These are phyloP conservation scores for Fragosphaeria purpurea DNA, from an alignment of 2,329 filamentous ascomycete genomes.

Conservation along the genomic window DNA sequence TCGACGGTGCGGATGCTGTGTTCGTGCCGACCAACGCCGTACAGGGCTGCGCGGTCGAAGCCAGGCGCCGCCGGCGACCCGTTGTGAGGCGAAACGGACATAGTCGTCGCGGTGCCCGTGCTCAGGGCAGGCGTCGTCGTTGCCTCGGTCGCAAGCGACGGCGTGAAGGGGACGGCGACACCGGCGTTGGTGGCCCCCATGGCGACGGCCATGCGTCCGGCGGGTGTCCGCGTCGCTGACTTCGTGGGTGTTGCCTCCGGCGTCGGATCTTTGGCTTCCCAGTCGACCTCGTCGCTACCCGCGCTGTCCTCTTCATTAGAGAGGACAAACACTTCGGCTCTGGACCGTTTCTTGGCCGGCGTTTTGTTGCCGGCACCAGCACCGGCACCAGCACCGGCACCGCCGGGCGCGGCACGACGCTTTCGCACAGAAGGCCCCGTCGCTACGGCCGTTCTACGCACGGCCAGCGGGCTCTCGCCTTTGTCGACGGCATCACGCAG, in stretches of 20 bases:
- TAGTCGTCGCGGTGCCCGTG: conserved; percentile 3
- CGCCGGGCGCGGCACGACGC: conserved; percentile 7
- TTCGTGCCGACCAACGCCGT: conserved; percentile 16
- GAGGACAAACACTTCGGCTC: neutral
- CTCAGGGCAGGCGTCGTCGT: conserved; percentile 9
- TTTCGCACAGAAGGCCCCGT: conserved; percentile 13
- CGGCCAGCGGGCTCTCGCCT: conserved; percentile 34
- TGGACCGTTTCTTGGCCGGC: neutral
- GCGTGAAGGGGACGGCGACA: neutral
- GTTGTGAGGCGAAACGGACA: conserved; percentile 2
- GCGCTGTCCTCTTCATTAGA: conserved; percentile 16
- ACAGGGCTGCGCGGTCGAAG: conserved; percentile 1
- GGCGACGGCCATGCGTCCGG: neutral
- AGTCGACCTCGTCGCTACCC: conserved; percentile 18
- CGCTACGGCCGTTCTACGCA: conserved; percentile 17
- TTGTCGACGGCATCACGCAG: conserved; percentile 34
- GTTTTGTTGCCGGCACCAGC: neutral
- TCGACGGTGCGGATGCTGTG: conserved; percentile 12
- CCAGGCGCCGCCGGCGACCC: neutral
- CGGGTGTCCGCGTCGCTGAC: conserved; percentile 7
- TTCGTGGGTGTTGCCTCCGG: conserved; percentile 11
- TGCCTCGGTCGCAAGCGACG: conserved; percentile 1
- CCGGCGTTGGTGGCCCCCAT: neutral
- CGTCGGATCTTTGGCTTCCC: conserved; percentile 20
- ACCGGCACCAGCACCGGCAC: neutral